phyloP scores from a whole-genome alignment of 208 protist species.

The Herpetomonas tarakana region DNA sequence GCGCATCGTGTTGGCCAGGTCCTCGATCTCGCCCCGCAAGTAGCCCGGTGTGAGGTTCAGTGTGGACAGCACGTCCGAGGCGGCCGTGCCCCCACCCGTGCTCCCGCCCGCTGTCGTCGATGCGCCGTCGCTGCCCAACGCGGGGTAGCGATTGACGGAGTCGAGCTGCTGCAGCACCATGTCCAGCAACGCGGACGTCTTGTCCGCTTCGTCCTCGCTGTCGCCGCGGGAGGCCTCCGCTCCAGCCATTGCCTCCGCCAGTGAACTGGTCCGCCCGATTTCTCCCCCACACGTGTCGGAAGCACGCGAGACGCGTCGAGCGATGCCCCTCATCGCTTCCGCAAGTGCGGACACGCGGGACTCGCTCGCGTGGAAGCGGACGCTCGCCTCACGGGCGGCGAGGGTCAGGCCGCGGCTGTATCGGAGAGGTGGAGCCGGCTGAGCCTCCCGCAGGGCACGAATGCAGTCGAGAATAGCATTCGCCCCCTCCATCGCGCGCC shows the following conservation, averaged over 20 bases:
- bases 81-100: too few species aligned
- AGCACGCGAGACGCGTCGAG: background rate
- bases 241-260: too few species aligned
- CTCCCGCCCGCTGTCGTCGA: too few species aligned
- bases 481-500: conserved; percentile 59
- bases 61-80: background rate
- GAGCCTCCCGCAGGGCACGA: conserved; percentile 35
- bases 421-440: conserved; percentile 29
- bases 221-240: too few species aligned
- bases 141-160: background rate
- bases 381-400: conserved; percentile 48
- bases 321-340: background rate
- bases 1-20: conserved; percentile 38
- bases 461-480: conserved; percentile 65
- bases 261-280: too few species aligned
- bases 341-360: background rate
- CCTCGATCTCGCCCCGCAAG: conserved; percentile 26
- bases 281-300: too few species aligned
- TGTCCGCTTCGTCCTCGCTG: background rate
- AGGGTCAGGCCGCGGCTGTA: conserved; percentile 57
- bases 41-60: conserved; percentile 1
- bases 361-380: conserved; percentile 6
- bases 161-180: background rate
- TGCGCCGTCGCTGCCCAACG: background rate
- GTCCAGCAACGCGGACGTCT: background rate